phyloP scores from a whole-genome alignment of 495 filamentous ascomycete genomes.

The Penicillium odoratum region DNA sequence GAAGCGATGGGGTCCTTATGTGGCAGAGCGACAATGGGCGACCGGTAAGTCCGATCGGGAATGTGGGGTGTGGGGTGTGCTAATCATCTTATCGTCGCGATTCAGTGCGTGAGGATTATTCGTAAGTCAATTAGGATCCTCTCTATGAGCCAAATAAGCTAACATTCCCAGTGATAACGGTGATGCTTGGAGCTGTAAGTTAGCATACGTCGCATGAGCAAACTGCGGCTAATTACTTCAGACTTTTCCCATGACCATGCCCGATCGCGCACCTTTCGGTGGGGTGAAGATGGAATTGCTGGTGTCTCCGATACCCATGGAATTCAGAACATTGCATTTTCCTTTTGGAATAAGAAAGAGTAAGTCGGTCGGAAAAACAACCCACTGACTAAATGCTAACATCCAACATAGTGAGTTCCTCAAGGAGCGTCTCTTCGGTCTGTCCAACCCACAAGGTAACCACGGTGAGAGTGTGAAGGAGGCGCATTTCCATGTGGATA shows the following conservation, averaged over 20 bases:
- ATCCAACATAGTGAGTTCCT: slow-evolving; percentile 66
- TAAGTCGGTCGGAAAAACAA: slow-evolving; percentile 42
- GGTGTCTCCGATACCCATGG: slow-evolving; percentile 92
- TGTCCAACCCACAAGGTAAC: slow-evolving; percentile 94
- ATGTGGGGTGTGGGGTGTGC: slow-evolving; percentile 8
- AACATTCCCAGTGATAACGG: slow-evolving; percentile 60
- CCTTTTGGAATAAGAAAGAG: slow-evolving; percentile 98
- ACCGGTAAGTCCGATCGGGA: slow-evolving; percentile 57
- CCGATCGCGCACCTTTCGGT: slow-evolving; percentile 81
- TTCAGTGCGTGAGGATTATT: slow-evolving; percentile 92
- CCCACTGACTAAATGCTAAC: background rate
- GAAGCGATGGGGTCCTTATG: slow-evolving; percentile 84
- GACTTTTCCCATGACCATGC: slow-evolving; percentile 94
- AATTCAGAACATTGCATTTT: slow-evolving; percentile 86
- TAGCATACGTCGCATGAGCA: background rate
- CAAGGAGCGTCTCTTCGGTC: slow-evolving; percentile 90
- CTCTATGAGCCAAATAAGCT: background rate
- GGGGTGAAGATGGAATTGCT: slow-evolving; percentile 97
- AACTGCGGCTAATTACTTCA: slow-evolving; percentile 29
- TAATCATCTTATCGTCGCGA: slow-evolving; percentile 25
- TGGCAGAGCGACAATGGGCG: slow-evolving; percentile 79
- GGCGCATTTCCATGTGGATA: slow-evolving; percentile 93
- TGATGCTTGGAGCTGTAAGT: slow-evolving; percentile 94
- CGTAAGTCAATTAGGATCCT: slow-evolving; percentile 48
- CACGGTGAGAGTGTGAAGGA: slow-evolving; percentile 97